These are phyloP conservation scores for Silene uniflora DNA, from an alignment of 148 eudicot species.

Conservation along the genomic window DNA sequence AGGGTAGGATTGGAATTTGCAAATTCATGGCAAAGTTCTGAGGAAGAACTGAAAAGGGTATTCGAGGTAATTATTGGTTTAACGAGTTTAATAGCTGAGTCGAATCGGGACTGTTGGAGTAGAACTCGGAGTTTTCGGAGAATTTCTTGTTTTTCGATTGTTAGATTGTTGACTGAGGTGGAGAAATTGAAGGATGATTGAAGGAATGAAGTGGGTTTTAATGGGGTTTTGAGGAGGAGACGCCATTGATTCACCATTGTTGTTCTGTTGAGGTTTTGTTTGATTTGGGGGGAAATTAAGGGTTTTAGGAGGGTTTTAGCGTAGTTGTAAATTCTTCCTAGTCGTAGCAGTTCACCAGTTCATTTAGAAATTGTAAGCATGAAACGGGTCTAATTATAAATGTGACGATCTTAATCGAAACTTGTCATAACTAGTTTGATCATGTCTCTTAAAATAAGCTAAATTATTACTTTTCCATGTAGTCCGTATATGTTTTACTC, in stretches of 20 bases:
- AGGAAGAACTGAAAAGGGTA: conserved; percentile 32
- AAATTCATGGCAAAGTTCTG: conserved; percentile 26
- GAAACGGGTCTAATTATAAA: too few relatives aligned
- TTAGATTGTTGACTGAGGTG: not conserved
- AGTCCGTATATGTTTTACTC: too few relatives aligned
- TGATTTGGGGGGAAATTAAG: not conserved
- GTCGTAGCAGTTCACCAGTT: too few relatives aligned
- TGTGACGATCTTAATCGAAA: too few relatives aligned
- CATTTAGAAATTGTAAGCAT: too few relatives aligned
- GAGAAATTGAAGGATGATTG: conserved; percentile 8
- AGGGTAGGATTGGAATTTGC: conserved; percentile 31
- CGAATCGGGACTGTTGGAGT: conserved; percentile 43
- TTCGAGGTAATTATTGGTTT: conserved; percentile 33
- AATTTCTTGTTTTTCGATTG: conserved; percentile 31
- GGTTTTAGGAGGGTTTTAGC: conserved; percentile 10
- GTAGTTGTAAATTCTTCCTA: too few relatives aligned
- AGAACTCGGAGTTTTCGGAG: conserved; percentile 41
- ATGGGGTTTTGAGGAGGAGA: conserved; percentile 2
- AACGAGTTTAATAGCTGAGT: conserved; percentile 46
- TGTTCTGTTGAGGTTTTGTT: not conserved
- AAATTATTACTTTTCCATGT: too few relatives aligned
- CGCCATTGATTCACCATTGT: conserved; percentile 28
- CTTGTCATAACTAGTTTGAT: too few relatives aligned
- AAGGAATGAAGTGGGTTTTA: conserved; percentile 20
- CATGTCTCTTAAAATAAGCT: too few relatives aligned